Base-by-base conservation (phyloP, 192 early-diverging fungal genomes). In the Lobosporangium transversale region DNA sequence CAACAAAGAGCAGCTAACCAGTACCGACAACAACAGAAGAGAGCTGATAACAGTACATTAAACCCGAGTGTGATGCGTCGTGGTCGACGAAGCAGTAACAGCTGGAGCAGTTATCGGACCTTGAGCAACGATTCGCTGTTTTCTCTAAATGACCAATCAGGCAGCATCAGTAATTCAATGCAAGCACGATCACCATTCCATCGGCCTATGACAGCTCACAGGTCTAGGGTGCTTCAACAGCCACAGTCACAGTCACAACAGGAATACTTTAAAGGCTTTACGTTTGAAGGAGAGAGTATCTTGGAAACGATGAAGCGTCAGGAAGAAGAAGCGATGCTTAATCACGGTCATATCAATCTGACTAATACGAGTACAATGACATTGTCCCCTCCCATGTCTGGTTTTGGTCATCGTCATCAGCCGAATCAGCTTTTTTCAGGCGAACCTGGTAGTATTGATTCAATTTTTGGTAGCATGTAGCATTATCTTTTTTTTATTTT, bases 201-300 rank as follows among this genome's bases (percentile, higher is more conserved):
- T 37, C 51, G 58, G 26, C 32, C 56, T 7, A 54, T 62, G 14
- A 44, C 58, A 8, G 36, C 51, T 9, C 47, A 60, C 43, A 24
- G 27, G 14, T 42, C 60, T 12, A 49, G 69, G 1, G 60, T 53
- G 31, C 15, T 71, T 26, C 52, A 58, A 32, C 67, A 69, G 27
- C 58, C 59, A 20, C 56, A 58, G 27, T 53, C 62, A 11, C 59
- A 70, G 40, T 42, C 27, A 36, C 64, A 67, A 20, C 51, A 52
- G 29, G 79, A 87, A 50, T 89, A 91, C 61, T 91, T 91, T 59
- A 74, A 79, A 29, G 90, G 90, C 12, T 91, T 91, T 54, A 87
- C 84, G 6, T 90, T 85, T 66, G 70, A 80, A 36, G 78, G 78
- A n/a, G 78, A 80, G 53, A 76, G 73, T 58, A 42, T 76, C 20